phyloP scores from a whole-genome alignment of 2,329 filamentous ascomycete genomes.

The Sclerotinia borealis region DNA sequence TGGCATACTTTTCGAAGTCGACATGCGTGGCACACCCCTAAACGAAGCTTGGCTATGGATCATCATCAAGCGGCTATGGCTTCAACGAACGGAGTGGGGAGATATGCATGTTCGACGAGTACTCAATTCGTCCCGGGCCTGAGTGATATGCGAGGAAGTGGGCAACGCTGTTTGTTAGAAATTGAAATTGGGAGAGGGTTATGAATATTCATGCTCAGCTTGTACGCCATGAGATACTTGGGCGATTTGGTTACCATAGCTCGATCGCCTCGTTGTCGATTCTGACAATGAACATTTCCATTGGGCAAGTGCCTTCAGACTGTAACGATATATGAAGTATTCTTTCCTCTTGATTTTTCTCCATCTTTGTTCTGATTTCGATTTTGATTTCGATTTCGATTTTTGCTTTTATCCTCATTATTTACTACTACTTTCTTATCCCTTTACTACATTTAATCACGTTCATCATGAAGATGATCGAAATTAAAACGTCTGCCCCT shows the following conservation, averaged over 20 bases:
- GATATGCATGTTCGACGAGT: not conserved
- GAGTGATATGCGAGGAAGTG: not conserved
- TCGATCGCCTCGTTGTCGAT: not conserved
- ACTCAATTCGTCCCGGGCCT: not conserved
- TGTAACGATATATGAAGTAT: not conserved
- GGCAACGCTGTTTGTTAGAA: not conserved
- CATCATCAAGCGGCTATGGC: not conserved
- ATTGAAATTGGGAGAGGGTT: not conserved
- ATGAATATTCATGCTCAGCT: not conserved
- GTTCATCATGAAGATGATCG: conserved; percentile 10
- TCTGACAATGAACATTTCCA: not conserved
- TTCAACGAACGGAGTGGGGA: not conserved
- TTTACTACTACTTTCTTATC: not conserved
- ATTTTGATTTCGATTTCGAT: too few relatives aligned
- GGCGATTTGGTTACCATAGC: not conserved
- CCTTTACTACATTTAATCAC: not conserved
- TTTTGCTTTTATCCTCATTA: not conserved
- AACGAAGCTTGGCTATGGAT: not conserved
- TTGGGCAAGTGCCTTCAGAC: not conserved
- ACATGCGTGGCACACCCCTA: conserved; percentile 3
- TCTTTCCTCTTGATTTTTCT: not conserved
- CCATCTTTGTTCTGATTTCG: not conserved
- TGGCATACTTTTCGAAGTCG: not conserved
- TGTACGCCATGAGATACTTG: not conserved
- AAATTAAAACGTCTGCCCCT: not conserved